phyloP scores from a whole-genome alignment of 345 rosid species.

The Reutealis trisperma region DNA sequence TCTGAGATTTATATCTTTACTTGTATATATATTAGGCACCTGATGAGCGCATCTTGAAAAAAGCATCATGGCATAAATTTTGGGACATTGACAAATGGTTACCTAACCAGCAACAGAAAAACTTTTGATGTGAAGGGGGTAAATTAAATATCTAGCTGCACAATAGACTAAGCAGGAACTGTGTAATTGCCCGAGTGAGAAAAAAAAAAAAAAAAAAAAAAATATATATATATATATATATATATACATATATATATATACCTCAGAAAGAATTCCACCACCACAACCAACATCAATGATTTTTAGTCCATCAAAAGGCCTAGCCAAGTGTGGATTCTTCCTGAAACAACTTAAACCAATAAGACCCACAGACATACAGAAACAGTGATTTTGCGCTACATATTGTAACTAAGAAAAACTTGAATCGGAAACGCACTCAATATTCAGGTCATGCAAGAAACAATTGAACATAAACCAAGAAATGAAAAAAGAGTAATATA shows the following conservation, averaged over 20 bases:
- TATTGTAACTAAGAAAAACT: background rate
- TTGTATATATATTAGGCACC: background rate
- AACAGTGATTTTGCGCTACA: background rate
- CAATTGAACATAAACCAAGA: background rate
- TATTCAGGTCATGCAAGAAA: background rate
- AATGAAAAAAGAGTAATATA: background rate
- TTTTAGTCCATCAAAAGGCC: slow-evolving; percentile 83
- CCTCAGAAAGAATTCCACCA: slow-evolving; percentile 97
- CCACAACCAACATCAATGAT: slow-evolving; percentile 90
- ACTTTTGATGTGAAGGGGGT: background rate
- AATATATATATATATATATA: too few species aligned
- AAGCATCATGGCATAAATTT: background rate
- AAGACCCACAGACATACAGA: slow-evolving; percentile 1
- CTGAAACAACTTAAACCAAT: slow-evolving; percentile 42
- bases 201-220: too few species aligned
- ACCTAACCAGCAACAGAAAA: background rate
- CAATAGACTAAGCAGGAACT: background rate
- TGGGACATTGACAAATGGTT: background rate
- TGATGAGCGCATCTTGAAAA: background rate
- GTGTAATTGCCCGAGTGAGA: background rate
- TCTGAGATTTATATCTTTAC: background rate
- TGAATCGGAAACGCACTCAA: background rate
- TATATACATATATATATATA: slow-evolving; percentile 28
- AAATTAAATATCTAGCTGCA: background rate
- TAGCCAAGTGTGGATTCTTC: slow-evolving; percentile 65